Percentiles rank a stretch among this genome's conserved stretches.
Conservation (phyloP, 306 rosid genomes). For the Abrus pulchellus region DNA sequence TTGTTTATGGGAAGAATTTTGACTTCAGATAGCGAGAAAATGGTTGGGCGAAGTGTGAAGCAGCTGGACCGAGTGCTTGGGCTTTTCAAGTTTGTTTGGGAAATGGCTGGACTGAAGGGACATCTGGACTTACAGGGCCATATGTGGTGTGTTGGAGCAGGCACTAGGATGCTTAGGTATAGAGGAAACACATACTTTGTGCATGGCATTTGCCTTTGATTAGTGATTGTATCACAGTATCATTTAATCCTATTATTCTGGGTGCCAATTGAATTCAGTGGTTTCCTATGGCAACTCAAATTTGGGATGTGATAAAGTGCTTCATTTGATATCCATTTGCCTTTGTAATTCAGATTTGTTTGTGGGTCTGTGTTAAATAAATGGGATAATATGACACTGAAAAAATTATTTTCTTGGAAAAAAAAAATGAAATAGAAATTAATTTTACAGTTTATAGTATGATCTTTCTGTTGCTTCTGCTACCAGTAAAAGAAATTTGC, state of each 20-base stretch:
- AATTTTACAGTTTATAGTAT: background rate
- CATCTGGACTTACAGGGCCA: conserved; percentile 80
- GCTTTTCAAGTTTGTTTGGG: conserved; percentile 86
- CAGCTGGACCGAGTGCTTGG: conserved; percentile 82
- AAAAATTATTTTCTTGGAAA: background rate
- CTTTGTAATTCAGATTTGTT: conserved; percentile 9
- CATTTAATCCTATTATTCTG: background rate
- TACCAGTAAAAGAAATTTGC: background rate
- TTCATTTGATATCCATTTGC: conserved; percentile 22
- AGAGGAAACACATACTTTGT: conserved; percentile 70
- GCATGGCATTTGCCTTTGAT: conserved; percentile 69
- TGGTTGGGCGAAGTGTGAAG: conserved; percentile 79
- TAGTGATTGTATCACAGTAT: conserved; percentile 7
- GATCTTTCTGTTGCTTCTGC: conserved; percentile 9
- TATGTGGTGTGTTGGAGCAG: conserved; percentile 84
- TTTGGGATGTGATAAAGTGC: conserved; percentile 18
- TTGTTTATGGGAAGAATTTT: conserved; percentile 85
- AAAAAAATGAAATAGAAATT: conserved; percentile 18
- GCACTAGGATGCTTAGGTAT: conserved; percentile 63
- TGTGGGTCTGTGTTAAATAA: conserved; percentile 6
- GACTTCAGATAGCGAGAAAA: conserved; percentile 73
- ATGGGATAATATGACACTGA: background rate
- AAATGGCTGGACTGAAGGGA: conserved; percentile 80
- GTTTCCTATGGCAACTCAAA: conserved; percentile 19
- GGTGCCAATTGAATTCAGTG: background rate